Evolutionary conservation across 257 asterid genomes (phyloP), one percentile per base, ranked within the genome.

Genomic region (Salvia rosmarinus): DNA sequence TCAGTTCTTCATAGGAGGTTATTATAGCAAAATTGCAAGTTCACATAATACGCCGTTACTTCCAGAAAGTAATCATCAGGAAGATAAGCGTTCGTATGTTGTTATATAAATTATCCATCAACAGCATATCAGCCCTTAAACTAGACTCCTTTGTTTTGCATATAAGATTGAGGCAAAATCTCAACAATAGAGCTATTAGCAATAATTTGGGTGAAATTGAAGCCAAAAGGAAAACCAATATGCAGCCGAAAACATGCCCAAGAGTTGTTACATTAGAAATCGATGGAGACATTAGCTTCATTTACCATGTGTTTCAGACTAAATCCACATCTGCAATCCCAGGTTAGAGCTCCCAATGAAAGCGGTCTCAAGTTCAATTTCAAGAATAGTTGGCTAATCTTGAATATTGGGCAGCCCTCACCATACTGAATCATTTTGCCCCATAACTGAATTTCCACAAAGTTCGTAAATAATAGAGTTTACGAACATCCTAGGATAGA

Each of bases 401-500:
- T 32, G 55, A 67, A 59, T 62, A 20, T 58, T 25, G 11, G 28
- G 52, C 49, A 17, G 46, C 25, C 21, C 64, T 25, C 30, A 25
- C 30, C 30, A 17, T 55, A 52, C 40, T 46, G 70, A 75, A 12
- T 46, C 13, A 13, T 35, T 66, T 25, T 51, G 20, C 23, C 5
- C 68, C 40, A n/a, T 8, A 32, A 44, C 51, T 16, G 21, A 46
- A 64, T 40, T 73, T 44, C 66, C 70, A 32, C 47, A 2, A 42
- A 14, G 13, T 17, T 10, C 7, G 25, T 10, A 62, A 47, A 9
- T 44, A 57, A 25, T 32, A 46, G 51, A 50, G 17, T 12, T 61
- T 30, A 51, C 21, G 42, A 32, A 43, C 65, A 64, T 42, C 76
- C 55, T 63, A 49, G 58, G 62, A 64, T 61, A 52, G 73, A 43